phyloP scores from a whole-genome alignment of 495 filamentous ascomycete species.

The Xylaria grammica region DNA sequence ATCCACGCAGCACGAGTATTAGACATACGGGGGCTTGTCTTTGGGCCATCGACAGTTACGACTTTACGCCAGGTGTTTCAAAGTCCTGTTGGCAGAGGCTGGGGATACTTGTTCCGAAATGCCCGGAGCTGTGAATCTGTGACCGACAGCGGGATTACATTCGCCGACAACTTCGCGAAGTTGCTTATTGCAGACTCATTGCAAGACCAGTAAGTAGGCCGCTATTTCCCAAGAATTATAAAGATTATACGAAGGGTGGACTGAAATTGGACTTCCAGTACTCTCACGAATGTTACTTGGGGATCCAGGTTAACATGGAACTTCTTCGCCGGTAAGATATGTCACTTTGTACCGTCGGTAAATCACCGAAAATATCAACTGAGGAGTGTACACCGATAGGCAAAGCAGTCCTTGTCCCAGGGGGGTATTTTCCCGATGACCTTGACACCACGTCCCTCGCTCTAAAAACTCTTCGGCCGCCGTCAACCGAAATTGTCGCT shows the following conservation, averaged over 20 bases:
- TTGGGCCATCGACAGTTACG: conserved; percentile 14
- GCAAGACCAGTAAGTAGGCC: conserved; percentile 15
- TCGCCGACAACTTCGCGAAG: conserved; percentile 22
- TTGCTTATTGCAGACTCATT: conserved; percentile 19
- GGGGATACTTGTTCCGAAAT: conserved; percentile 28
- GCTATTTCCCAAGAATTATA: background rate
- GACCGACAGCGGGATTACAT: conserved; percentile 14
- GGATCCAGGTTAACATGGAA: conserved; percentile 25
- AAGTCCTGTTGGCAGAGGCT: conserved; percentile 28
- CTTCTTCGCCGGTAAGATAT: conserved; percentile 26
- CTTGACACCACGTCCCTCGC: conserved; percentile 24
- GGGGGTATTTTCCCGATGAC: conserved; percentile 19
- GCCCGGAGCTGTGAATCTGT: conserved; percentile 23
- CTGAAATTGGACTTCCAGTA: conserved; percentile 17
- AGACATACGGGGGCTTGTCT: conserved; percentile 29
- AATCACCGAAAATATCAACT: background rate
- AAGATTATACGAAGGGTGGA: background rate
- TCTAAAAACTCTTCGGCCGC: conserved; percentile 18
- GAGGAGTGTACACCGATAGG: conserved; percentile 5
- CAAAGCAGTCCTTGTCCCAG: conserved; percentile 1
- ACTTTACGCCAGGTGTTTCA: conserved; percentile 24
- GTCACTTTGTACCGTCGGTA: background rate
- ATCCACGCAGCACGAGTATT: conserved; percentile 32
- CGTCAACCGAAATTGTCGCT: conserved; percentile 16
- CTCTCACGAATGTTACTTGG: conserved; percentile 21